Evolutionary conservation across 345 rosid species (phyloP), one percentile per base, ranked within the genome.

Genomic region (Boechera retrofracta): DNA sequence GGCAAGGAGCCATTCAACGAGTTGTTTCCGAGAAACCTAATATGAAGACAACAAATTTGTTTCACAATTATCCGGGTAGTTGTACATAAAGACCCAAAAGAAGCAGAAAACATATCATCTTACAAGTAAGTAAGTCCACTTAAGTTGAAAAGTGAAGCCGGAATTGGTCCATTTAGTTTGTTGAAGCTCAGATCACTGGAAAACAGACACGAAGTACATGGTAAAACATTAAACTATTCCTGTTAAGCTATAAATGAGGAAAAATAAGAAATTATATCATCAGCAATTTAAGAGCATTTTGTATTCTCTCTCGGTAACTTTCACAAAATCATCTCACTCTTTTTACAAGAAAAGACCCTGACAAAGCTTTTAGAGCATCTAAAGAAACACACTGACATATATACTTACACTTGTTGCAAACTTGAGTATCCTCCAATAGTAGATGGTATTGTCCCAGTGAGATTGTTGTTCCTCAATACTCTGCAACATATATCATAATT

Each of bases 391-490:
- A 21, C 1, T 21, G 24, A 21, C 24, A 21, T 21, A 21, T 21
- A 21, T 21, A 21, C 96, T 82, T 81, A 90, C 96, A 88, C 60
- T 57, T 69, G 85, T 39, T 71, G 73, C 86, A 90, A 75, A 54
- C 48, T 87, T 71, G 73, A 77, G 58, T 55, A 81, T 33, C 84
- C 86, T 38, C 87, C 86, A 51, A 90, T 85, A 69, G 65, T 60
- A 45, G 93, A 77, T 35, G 93, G 96, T 62, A 88, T 82, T 33
- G 87, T 39, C 74, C 77, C 91, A 63, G 86, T 83, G 67, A 87
- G 74, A 71, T 85, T 86, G 72, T 71, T 75, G 64, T 87, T 84
- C 82, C 93, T 83, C 7, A 86, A 75, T 64, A 73, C 84, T 73
- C 96, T 90, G 86, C 35, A 21, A 21, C 24, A 21, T 21, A 21